A percentile compares a stretch with the other conserved stretches of the same genome.
Evolutionary conservation across 352 stramenopile species (phyloP).

Genomic region (Phytophthora ramorum): DNA sequence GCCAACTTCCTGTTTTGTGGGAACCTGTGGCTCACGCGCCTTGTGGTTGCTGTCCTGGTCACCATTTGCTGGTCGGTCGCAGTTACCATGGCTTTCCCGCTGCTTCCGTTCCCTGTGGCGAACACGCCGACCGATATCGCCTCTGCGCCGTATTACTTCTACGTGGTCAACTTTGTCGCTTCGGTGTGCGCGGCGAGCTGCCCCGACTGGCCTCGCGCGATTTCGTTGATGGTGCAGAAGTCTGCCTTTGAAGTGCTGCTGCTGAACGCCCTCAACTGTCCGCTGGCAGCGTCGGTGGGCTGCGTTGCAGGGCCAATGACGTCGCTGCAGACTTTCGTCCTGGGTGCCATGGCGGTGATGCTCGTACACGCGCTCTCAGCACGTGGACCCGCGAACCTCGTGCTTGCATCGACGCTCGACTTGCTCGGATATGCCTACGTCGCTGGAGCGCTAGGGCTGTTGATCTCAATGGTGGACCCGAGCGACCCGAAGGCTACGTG

Average conservation of each 20-base stretch:
- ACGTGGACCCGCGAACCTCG: constrained; percentile 42
- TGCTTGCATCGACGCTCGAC: constrained; percentile 43
- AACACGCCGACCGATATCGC: constrained; percentile 37
- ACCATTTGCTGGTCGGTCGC: constrained; percentile 44
- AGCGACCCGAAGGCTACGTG: constrained; percentile 38
- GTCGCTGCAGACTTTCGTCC: constrained; percentile 43
- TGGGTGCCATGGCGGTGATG: constrained; percentile 42
- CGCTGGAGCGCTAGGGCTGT: constrained; percentile 37
- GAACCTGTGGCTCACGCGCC: constrained; percentile 30
- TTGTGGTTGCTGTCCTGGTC: constrained; percentile 27
- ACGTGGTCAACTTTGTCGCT: constrained; percentile 42
- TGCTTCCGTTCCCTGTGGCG: constrained; percentile 42
- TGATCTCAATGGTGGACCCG: constrained; percentile 56
- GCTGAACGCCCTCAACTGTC: constrained; percentile 52
- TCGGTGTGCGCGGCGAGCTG: constrained; percentile 40
- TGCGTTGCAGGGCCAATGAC: constrained; percentile 34
- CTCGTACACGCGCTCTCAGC: constrained; percentile 36
- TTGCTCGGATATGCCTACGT: constrained; percentile 50
- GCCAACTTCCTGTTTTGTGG: constrained; percentile 39
- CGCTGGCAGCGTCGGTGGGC: constrained; percentile 14
- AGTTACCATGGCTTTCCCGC: constrained; percentile 27
- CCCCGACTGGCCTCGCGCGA: constrained; percentile 34
- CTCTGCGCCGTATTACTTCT: constrained; percentile 47
- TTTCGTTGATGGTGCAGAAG: constrained; percentile 50
- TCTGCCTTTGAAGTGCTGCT: constrained; percentile 46